Conservation (phyloP, 202 grass and related monocot species). For the Digitaria exilis region DNA sequence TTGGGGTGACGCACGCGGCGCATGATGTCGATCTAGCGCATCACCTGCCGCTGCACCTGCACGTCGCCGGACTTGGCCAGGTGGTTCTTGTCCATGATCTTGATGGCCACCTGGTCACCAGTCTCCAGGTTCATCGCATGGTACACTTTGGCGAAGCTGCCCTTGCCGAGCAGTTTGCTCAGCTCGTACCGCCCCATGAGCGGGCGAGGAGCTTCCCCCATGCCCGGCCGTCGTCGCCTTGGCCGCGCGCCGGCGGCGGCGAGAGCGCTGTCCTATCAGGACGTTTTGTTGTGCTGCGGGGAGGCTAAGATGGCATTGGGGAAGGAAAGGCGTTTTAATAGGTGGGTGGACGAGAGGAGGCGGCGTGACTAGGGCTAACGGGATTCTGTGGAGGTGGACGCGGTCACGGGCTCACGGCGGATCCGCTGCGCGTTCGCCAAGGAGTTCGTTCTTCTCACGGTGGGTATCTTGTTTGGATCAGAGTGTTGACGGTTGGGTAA, state of each 20-base stretch:
- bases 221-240: not conserved
- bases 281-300: not conserved
- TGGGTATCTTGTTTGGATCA: too few relatives aligned
- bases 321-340: not conserved
- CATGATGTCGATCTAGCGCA: constrained; percentile 59
- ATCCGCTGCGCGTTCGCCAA: too few relatives aligned
- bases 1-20: constrained; percentile 60
- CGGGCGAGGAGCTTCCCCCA: too few relatives aligned
- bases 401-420: too few relatives aligned
- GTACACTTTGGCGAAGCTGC: constrained; percentile 72
- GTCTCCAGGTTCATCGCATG: constrained; percentile 28
- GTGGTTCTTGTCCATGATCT: constrained; percentile 62
- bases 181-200: constrained; percentile 48
- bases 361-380: not conserved
- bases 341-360: not conserved
- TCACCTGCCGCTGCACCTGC: constrained; percentile 37
- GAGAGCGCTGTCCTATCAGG: not conserved
- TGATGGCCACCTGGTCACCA: constrained; percentile 54
- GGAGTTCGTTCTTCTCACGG: too few relatives aligned
- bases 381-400: too few relatives aligned
- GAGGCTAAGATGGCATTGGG: not conserved
- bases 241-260: not conserved
- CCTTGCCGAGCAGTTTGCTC: constrained; percentile 49
- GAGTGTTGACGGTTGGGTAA: too few relatives aligned
- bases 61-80: constrained; percentile 41